These are phyloP conservation scores for Scenedesmus sp. DNA, from an alignment of 163 green algal genomes.

Conservation along the genomic window DNA sequence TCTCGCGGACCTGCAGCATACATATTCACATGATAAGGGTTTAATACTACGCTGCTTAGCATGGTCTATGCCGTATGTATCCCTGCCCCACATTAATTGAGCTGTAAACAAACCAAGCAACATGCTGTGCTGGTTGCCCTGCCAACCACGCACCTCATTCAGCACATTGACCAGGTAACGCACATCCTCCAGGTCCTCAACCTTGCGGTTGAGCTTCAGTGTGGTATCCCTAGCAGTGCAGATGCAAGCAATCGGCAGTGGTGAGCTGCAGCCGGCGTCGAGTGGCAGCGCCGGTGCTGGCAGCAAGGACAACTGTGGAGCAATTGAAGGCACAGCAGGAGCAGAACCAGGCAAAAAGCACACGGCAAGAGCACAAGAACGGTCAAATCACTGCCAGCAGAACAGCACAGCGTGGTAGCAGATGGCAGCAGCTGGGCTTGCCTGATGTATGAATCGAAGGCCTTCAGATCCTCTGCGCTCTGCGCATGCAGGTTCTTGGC, in stretches of 20 bases:
- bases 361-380: background rate
- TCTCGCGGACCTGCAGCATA: slow-evolving; percentile 77
- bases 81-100: too few relatives aligned
- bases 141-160: slow-evolving; percentile 77
- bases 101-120: background rate
- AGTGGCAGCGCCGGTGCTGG: too few relatives aligned
- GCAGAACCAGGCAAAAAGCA: too few relatives aligned
- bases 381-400: background rate
- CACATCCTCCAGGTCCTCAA: slow-evolving; percentile 96
- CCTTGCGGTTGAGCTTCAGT: slow-evolving; percentile 86
- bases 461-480: slow-evolving; percentile 84
- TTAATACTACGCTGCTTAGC: background rate
- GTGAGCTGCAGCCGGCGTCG: background rate
- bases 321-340: too few relatives aligned
- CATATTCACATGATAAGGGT: background rate
- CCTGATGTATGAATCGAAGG: slow-evolving; percentile 75
- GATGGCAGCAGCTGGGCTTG: slow-evolving; percentile 26
- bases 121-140: background rate
- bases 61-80: too few relatives aligned
- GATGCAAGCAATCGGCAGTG: background rate
- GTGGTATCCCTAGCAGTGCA: slow-evolving; percentile 77
- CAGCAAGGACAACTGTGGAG: too few relatives aligned
- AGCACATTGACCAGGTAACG: slow-evolving; percentile 86
- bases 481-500: slow-evolving; percentile 93
- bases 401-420: background rate